Conservation (phyloP, 2,329 filamentous ascomycete species). For the Aspergillus vadensis region DNA sequence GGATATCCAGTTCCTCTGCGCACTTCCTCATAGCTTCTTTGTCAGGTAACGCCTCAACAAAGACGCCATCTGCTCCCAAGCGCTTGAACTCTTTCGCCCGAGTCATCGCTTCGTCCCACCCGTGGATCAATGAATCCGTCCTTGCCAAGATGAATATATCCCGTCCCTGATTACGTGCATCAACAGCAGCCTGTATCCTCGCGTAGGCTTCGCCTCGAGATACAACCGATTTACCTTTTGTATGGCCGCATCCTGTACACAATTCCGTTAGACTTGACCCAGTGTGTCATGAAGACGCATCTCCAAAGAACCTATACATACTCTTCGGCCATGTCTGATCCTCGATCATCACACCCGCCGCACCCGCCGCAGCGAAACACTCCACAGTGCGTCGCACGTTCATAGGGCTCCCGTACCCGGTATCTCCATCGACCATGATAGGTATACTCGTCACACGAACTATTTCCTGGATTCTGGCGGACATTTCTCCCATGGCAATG, state of each 20-base stretch:
- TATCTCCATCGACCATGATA: conserved; percentile 52
- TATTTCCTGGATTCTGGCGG: conserved; percentile 49
- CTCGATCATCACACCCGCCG: conserved; percentile 48
- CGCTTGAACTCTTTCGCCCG: conserved; percentile 46
- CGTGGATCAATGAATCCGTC: conserved; percentile 43
- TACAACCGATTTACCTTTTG: conserved; percentile 51
- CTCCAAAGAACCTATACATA: conserved; percentile 23
- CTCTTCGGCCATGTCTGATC: conserved; percentile 55
- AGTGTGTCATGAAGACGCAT: background rate
- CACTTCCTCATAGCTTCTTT: conserved; percentile 46
- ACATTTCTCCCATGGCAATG: conserved; percentile 52
- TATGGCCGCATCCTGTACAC: conserved; percentile 48
- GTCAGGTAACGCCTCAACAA: conserved; percentile 50
- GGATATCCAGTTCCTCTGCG: conserved; percentile 41
- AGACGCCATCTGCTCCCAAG: conserved; percentile 51
- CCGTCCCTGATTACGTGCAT: conserved; percentile 48
- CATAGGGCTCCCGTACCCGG: conserved; percentile 52
- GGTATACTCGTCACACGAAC: conserved; percentile 43
- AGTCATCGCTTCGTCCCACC: conserved; percentile 50
- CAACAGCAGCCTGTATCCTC: conserved; percentile 49
- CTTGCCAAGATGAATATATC: conserved; percentile 53
- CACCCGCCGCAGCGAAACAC: conserved; percentile 45
- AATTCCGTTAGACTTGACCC: background rate
- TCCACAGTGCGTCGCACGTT: conserved; percentile 52
- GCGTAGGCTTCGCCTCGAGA: conserved; percentile 50